Evolutionary conservation across 2,329 filamentous ascomycete genomes (phyloP).

Genomic region (Chaetomium globosum): DNA sequence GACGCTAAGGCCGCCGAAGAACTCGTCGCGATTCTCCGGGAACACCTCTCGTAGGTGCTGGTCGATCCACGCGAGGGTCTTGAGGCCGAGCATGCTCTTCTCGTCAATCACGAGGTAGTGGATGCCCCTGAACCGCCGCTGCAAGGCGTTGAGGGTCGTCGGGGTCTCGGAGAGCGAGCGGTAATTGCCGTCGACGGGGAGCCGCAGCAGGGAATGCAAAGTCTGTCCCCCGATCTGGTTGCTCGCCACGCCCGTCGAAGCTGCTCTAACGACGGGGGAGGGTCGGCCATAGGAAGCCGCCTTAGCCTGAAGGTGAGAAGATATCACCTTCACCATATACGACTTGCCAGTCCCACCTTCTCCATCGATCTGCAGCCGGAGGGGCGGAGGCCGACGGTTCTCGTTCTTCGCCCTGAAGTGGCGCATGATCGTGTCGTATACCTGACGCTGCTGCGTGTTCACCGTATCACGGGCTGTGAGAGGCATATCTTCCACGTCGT

Average conservation of each 20-base stretch:
- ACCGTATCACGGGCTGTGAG: too few species aligned
- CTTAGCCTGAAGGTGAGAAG: neutral
- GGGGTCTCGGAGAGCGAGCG: conserved; percentile 6
- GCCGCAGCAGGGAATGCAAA: conserved; percentile 3
- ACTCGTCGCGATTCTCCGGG: conserved; percentile 7
- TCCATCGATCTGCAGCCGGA: too few species aligned
- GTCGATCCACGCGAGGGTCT: conserved; percentile 12
- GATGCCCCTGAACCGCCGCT: conserved; percentile 7
- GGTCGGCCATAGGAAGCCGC: neutral
- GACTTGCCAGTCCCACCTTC: too few species aligned
- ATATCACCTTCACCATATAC: too few species aligned
- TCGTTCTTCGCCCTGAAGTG: too few species aligned
- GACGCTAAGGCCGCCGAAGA: conserved; percentile 11
- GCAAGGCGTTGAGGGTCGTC: neutral
- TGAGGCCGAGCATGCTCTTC: conserved; percentile 16
- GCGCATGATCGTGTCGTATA: too few species aligned
- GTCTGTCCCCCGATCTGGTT: conserved; percentile 10
- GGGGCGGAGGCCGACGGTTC: too few species aligned
- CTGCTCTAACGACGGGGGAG: conserved; percentile 6
- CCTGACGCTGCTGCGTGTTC: too few species aligned
- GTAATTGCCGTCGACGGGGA: conserved; percentile 1
- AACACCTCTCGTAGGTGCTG: conserved; percentile 18
- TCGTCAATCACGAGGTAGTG: conserved; percentile 19
- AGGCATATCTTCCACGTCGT: too few species aligned
- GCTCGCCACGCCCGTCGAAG: neutral